Evolutionary conservation across 2,329 filamentous ascomycete species (phyloP), one percentile per base, ranked within the genome.

Genomic region (Venturia nashicola): DNA sequence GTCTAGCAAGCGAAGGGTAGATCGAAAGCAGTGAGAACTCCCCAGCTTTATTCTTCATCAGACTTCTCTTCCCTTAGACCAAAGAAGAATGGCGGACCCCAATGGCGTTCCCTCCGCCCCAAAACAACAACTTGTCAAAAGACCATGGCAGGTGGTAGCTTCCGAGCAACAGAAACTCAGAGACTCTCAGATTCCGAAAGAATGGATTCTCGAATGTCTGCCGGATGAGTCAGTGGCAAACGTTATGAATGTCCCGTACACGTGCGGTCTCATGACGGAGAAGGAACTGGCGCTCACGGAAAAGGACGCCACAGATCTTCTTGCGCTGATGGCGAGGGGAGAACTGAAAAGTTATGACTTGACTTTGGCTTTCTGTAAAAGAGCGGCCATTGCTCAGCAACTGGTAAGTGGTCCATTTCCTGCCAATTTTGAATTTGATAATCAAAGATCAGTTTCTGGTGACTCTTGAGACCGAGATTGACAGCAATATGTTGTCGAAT

Each of bases 211-310:
- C 44, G n/a, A 46, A n/a, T 46, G n/a, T 46, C n/a, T 46, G 44
- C 44, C 44, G 11, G 44, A 46, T 46, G 44, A 46, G 44, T 46
- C 44, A 7, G 44, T 46, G 44, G 44, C n/a, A 46, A 46, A 46
- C 44, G 44, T 46, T 5, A 46, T 46, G 44, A 20, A 46, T 20
- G n/a, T 46, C n/a, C 44, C 59, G 40, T 32, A 27, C 23, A 61
- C 14, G 34, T 61, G 59, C 40, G 59, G 59, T 16, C 23, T 48
- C 44, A 32, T 54, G 32, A 46, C 42, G 27, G 27, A 44, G 11
- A 44, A 39, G 18, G 82, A 84, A 67, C 68, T 83, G 27, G 76
- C 79, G 34, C 82, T 83, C 48, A 81, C 81, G 5, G 72, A 70
- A 18, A 74, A 74, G 61, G 73, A 71, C 34, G 77, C 77, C 1